Evolutionary conservation across 2,329 filamentous ascomycete genomes (phyloP).

Genomic region (Stachybotrys chlorohalonatus): DNA sequence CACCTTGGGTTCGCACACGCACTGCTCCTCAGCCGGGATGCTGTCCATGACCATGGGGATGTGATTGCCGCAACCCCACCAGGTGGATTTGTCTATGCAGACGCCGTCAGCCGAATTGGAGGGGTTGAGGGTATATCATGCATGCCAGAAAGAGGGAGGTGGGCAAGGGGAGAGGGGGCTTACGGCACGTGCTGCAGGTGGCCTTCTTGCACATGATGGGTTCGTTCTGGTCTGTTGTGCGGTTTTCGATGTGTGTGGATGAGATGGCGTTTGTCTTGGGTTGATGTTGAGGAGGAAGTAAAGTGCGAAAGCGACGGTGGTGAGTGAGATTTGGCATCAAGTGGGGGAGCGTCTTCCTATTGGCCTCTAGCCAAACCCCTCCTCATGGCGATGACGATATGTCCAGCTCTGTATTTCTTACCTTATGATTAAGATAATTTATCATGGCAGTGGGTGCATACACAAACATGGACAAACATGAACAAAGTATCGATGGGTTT

Average conservation of each 20-base stretch:
- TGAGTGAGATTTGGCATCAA: too few species aligned
- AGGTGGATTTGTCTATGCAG: slow-evolving; percentile 46
- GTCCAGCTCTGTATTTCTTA: too few species aligned
- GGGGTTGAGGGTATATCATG: too few species aligned
- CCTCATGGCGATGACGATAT: too few species aligned
- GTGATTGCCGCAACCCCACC: slow-evolving; percentile 58
- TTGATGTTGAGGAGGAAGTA: not conserved
- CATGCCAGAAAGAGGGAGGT: not conserved
- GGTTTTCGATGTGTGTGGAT: too few species aligned
- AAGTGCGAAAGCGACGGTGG: not conserved
- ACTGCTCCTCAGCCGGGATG: slow-evolving; percentile 50
- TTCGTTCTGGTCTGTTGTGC: not conserved
- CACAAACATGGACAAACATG: too few species aligned
- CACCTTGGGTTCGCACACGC: slow-evolving; percentile 55
- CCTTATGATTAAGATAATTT: too few species aligned
- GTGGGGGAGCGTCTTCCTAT: too few species aligned
- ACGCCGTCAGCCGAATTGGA: too few species aligned
- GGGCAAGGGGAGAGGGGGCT: slow-evolving; percentile 17
- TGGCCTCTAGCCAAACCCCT: too few species aligned
- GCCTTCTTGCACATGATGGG: slow-evolving; percentile 55
- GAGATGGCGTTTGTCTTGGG: not conserved
- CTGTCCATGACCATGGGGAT: slow-evolving; percentile 52
- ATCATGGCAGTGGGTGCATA: too few species aligned
- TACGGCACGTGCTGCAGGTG: slow-evolving; percentile 54
- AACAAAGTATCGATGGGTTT: too few species aligned